Percentiles rank a stretch among this genome's conserved stretches.
Evolutionary conservation across 768 basidiomycete species (phyloP).

Genomic region (Lepiota venenata): DNA sequence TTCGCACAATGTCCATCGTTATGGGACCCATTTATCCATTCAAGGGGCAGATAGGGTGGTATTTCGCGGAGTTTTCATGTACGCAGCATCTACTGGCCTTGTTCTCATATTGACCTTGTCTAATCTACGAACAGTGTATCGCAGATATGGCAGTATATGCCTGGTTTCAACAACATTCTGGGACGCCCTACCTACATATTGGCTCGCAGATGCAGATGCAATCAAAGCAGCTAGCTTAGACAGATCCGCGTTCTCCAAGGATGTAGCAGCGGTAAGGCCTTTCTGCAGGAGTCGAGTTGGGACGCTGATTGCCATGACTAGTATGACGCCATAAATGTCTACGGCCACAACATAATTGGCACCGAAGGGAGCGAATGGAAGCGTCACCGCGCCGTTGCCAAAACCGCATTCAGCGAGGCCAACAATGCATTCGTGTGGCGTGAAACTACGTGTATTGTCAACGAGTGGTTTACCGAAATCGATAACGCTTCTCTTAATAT

Average conservation of each 20-base stretch:
- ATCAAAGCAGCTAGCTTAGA: conserved; percentile 31
- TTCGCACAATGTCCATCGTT: conserved; percentile 21
- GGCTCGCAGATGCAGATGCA: conserved; percentile 42
- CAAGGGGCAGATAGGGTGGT: conserved; percentile 28
- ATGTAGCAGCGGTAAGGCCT: conserved; percentile 27
- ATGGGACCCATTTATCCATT: conserved; percentile 31
- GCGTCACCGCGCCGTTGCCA: conserved; percentile 39
- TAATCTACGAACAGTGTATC: conserved; percentile 28
- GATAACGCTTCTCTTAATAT: conserved; percentile 15
- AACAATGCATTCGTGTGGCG: conserved; percentile 48
- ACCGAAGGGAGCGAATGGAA: conserved; percentile 45
- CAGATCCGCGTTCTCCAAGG: conserved; percentile 35
- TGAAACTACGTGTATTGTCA: conserved; percentile 34
- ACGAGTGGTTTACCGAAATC: conserved; percentile 41
- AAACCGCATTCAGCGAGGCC: conserved; percentile 50
- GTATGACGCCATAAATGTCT: conserved; percentile 42
- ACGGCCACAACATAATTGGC: conserved; percentile 42
- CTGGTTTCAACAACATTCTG: conserved; percentile 32
- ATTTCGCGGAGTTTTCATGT: conserved; percentile 33
- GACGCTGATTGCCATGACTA: conserved; percentile 2
- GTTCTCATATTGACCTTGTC: neutral
- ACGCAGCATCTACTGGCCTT: conserved; percentile 13
- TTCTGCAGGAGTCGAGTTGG: neutral
- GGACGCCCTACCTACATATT: conserved; percentile 29
- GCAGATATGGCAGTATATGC: conserved; percentile 34